A percentile compares a stretch with the other conserved stretches of the same genome.
Evolutionary conservation across 2,329 filamentous ascomycete genomes (phyloP).

Genomic region (Cladosporium sp.): DNA sequence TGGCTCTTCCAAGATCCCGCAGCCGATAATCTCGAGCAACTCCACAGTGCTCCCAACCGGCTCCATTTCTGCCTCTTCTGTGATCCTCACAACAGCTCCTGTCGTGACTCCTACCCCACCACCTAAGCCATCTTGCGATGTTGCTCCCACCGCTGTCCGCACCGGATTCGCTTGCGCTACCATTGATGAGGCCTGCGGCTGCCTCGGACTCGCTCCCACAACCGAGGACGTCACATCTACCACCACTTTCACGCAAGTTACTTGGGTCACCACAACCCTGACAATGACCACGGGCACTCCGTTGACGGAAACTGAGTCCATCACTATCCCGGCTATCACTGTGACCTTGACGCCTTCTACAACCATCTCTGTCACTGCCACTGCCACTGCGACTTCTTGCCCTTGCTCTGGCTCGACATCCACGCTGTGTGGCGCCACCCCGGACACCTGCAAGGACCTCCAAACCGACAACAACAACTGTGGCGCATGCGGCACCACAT

Average conservation of each 20-base stretch:
- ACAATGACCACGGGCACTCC: not conserved
- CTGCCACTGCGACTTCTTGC: not conserved
- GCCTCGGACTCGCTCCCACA: not conserved
- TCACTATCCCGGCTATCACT: not conserved
- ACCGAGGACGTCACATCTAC: not conserved
- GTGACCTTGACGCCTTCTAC: not conserved
- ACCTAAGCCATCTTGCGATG: not conserved
- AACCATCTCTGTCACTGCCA: not conserved
- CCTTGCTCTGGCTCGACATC: not conserved
- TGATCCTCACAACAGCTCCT: not conserved
- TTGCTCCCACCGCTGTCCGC: not conserved
- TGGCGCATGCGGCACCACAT: not conserved
- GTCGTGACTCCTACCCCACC: not conserved
- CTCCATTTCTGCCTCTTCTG: not conserved
- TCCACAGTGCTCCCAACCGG: not conserved
- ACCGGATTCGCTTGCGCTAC: not conserved
- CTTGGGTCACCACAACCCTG: not conserved
- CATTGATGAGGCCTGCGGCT: not conserved
- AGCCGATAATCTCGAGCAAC: not conserved
- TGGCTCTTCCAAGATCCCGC: not conserved
- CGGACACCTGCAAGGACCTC: not conserved
- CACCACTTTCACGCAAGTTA: not conserved
- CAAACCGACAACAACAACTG: slow-evolving; percentile 1
- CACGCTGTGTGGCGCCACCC: not conserved
- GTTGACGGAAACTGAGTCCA: not conserved